Conservation (phyloP, 23 red algal genomes). For the Gracilaria caudata region DNA sequence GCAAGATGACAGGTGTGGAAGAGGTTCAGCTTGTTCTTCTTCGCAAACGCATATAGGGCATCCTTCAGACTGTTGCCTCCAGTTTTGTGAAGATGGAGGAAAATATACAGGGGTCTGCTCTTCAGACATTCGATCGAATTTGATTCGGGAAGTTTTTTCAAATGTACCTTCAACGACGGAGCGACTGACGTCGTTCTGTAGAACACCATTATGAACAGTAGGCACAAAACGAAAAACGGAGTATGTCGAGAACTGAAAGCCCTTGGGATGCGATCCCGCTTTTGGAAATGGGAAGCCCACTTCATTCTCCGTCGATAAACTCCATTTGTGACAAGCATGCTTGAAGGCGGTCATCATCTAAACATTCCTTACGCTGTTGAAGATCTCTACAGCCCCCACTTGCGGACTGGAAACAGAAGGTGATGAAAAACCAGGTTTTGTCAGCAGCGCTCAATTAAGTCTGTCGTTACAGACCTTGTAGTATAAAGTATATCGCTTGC, state of each 20-base stretch:
- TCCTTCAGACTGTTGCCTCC: slow-evolving; percentile 77
- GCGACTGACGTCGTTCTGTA: background rate
- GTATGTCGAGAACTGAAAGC: background rate
- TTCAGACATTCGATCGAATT: background rate
- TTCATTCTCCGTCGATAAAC: background rate
- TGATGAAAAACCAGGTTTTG: background rate
- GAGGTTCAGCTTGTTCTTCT: slow-evolving; percentile 61
- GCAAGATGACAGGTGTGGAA: slow-evolving; percentile 68
- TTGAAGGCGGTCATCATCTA: background rate
- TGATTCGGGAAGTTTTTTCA: slow-evolving; percentile 1
- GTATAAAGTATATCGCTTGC: background rate
- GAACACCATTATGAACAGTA: slow-evolving; percentile 1
- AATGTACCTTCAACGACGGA: background rate
- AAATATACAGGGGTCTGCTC: slow-evolving; percentile 61
- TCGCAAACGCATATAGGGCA: slow-evolving; percentile 56
- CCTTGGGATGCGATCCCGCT: background rate
- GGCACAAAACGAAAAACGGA: background rate
- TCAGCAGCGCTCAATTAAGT: background rate
- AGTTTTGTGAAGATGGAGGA: slow-evolving; percentile 84
- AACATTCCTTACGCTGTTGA: background rate
- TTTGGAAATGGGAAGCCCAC: background rate
- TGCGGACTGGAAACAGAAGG: background rate
- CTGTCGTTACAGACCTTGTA: background rate
- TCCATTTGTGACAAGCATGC: background rate
- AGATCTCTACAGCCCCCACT: background rate